Percentiles rank a stretch among this genome's conserved stretches.
These are phyloP conservation scores for Drosera capensis DNA, from an alignment of 148 eudicot genomes.

Conservation along the genomic window DNA sequence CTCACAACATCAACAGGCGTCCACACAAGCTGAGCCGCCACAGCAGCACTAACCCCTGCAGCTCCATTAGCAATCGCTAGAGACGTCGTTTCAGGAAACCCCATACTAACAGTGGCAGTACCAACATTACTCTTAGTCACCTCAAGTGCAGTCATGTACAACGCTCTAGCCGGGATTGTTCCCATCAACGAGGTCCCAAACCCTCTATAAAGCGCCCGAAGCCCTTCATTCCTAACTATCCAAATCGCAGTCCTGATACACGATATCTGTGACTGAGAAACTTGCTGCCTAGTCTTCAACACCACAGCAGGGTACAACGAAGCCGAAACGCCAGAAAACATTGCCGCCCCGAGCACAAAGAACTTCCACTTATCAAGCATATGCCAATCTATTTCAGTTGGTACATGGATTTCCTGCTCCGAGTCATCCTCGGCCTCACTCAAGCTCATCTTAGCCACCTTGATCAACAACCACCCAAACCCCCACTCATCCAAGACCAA, in stretches of 20 bases:
- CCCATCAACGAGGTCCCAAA: constrained; percentile 80
- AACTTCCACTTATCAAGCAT: constrained; percentile 83
- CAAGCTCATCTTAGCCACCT: constrained; percentile 57
- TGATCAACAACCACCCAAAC: not conserved
- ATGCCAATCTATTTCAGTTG: constrained; percentile 84
- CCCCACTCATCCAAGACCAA: constrained; percentile 1
- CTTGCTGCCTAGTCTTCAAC: constrained; percentile 80
- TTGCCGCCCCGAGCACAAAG: constrained; percentile 69
- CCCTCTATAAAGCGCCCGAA: constrained; percentile 53
- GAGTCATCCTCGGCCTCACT: constrained; percentile 54
- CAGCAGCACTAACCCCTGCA: constrained; percentile 63
- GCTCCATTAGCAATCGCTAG: constrained; percentile 63
- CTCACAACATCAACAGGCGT: constrained; percentile 85
- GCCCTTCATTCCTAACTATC: constrained; percentile 37
- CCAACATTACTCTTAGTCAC: constrained; percentile 72
- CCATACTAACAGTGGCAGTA: constrained; percentile 31
- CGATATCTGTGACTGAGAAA: constrained; percentile 24
- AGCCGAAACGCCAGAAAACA: constrained; percentile 76
- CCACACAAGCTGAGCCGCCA: constrained; percentile 95
- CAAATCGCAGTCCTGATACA: constrained; percentile 22
- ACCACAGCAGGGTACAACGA: constrained; percentile 68
- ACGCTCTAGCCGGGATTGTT: constrained; percentile 71
- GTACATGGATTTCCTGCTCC: constrained; percentile 48
- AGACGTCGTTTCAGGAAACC: constrained; percentile 43
- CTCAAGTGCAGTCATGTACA: constrained; percentile 79